Evolutionary conservation across 2,329 filamentous ascomycete species (phyloP).

Genomic region (Neopestalotiopsis sp.): DNA sequence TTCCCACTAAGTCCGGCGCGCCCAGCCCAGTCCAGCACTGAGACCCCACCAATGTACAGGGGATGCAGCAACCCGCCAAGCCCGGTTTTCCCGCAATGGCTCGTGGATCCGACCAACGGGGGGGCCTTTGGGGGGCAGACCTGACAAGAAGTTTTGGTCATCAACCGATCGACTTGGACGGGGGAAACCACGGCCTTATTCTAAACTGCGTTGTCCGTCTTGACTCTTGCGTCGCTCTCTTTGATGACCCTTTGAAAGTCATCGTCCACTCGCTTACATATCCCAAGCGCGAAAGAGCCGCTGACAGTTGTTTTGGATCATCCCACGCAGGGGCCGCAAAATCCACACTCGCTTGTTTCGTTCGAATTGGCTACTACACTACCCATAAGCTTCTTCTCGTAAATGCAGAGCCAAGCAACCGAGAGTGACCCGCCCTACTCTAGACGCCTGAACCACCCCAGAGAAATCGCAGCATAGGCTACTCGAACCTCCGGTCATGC

Average conservation of each 20-base stretch:
- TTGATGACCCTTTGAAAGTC: not conserved
- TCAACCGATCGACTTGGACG: not conserved
- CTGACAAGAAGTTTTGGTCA: not conserved
- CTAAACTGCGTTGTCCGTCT: not conserved
- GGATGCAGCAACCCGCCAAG: not conserved
- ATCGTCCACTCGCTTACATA: slow-evolving; percentile 4
- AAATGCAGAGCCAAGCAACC: slow-evolving; percentile 1
- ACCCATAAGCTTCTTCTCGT: not conserved
- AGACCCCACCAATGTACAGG: not conserved
- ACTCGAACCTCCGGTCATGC: not conserved
- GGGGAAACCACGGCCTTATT: not conserved
- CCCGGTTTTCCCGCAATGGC: not conserved
- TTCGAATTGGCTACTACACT: not conserved
- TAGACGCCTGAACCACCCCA: slow-evolving; percentile 7
- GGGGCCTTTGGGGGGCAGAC: not conserved
- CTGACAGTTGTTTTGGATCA: not conserved
- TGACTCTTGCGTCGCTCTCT: no score
- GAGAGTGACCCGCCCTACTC: not conserved
- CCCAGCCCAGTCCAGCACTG: not conserved
- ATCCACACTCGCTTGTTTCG: slow-evolving; percentile 2
- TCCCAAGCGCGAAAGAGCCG: not conserved
- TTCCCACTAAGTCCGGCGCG: not conserved
- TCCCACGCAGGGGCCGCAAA: not conserved
- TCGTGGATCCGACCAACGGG: not conserved
- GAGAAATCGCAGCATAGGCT: not conserved